A percentile compares a stretch with the other conserved stretches of the same genome.
Conservation (phyloP, 2,329 filamentous ascomycete genomes). For the Metarhizium anisopliae region DNA sequence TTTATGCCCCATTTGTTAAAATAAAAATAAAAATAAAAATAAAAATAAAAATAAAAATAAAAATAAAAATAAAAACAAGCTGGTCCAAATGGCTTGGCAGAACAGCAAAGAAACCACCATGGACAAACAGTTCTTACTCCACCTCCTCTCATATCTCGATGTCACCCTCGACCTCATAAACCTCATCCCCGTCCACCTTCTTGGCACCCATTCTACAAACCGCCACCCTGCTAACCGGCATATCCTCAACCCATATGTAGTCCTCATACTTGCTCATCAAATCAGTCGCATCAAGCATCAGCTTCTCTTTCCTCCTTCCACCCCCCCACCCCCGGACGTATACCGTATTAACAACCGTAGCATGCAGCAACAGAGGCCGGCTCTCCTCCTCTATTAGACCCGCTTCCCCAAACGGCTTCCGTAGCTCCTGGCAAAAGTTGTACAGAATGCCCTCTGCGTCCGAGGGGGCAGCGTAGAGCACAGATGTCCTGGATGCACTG, state of each 20-base stretch:
- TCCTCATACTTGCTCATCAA: constrained; percentile 53
- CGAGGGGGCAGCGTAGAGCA: constrained; percentile 55
- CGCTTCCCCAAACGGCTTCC: constrained; percentile 41
- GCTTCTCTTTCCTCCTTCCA: constrained; percentile 24
- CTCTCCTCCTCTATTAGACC: constrained; percentile 47
- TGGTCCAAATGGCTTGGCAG: background rate
- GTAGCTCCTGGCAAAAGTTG: constrained; percentile 48
- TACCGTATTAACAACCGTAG: constrained; percentile 78
- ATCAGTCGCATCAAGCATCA: constrained; percentile 44
- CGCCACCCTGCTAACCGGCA: constrained; percentile 60
- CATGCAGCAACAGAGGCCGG: constrained; percentile 66
- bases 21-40: too few species aligned
- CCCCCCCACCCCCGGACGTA: constrained; percentile 47
- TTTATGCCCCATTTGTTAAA: too few species aligned
- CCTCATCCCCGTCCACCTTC: constrained; percentile 44
- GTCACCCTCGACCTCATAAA: constrained; percentile 45
- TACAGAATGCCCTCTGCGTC: constrained; percentile 44
- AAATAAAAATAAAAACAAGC: too few species aligned
- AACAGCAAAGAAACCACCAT: too few species aligned
- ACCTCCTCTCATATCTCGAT: constrained; percentile 24
- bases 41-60: too few species aligned
- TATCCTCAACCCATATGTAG: constrained; percentile 60
- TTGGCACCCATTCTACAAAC: constrained; percentile 86
- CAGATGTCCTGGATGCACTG: constrained; percentile 41
- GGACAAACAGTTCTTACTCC: background rate